Base-by-base conservation (phyloP, 148 eudicot genomes). In the Mesembryanthemum crystallinum region DNA sequence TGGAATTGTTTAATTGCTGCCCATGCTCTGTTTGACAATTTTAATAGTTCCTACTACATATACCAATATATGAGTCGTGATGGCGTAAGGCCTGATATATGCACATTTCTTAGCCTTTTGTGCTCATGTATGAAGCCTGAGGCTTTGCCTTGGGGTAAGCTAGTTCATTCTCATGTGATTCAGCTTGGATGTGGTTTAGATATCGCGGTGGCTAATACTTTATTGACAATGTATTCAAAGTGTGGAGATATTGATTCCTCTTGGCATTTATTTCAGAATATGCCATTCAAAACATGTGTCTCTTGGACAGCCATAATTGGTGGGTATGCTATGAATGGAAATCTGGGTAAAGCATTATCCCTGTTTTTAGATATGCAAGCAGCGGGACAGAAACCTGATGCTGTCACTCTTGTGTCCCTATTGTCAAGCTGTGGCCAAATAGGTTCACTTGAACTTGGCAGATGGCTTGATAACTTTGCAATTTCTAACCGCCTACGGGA, bases 251-350 rank as follows among this genome's bases (percentile, higher is more conserved):
- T 84, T 68, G 28, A 35, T 43, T 84, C 85, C 25, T 88, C 88
- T 4, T 62, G 80, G 55, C 52, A 21, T 43, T 72, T 87, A 49
- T 90, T 90, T 67, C 87, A 82, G 67, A 52, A 59, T 58, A 85
- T 90, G 87, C 8, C 61, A 29, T 80, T 81, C 52, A 86, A 68
- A 78, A 85, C 89, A 13, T 81, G 87, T 75, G 88, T 89, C 72
- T 79, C 96, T 0, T 91, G 96, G 92, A 88, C 87, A 8, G 89
- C 81, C 27, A 87, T 91, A 83, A 86, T 91, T 32, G 82, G 87
- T 71, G 84, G 87, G 29, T 84, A 85, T 79, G 81, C 88, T 29
- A 86, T 76, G 58, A 85, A 51, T 63, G 92, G 96, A 49, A 69
- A 86, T 62, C 67, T 88, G 45, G 87, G 86, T 7, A 83, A 83